Percentiles rank a stretch among this genome's conserved stretches.
Conservation (phyloP, 1,284 basidiomycete genomes). For the Trametes hirsuta region DNA sequence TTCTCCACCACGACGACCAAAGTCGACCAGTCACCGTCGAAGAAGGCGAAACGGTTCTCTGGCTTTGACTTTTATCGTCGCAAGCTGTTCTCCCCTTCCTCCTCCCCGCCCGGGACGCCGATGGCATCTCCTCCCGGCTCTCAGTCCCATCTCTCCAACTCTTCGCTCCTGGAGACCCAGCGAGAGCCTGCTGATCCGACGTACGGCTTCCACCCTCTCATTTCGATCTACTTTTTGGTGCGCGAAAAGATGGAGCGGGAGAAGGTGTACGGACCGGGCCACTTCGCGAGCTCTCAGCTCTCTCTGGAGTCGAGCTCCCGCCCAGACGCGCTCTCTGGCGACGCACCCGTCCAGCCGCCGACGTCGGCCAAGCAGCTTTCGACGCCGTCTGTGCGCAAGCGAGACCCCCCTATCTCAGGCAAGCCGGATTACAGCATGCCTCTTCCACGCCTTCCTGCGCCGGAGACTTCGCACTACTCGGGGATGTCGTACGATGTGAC, state of each 20-base stretch:
- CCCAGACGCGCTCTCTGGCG: constrained; percentile 26
- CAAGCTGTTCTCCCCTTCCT: constrained; percentile 80
- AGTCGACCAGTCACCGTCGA: constrained; percentile 48
- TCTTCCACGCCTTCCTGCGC: constrained; percentile 79
- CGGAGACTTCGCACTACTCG: constrained; percentile 78
- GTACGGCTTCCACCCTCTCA: constrained; percentile 90
- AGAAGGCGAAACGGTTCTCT: constrained; percentile 75
- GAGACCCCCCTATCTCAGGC: constrained; percentile 28
- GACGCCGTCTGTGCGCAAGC: constrained; percentile 31
- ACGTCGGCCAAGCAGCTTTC: constrained; percentile 34
- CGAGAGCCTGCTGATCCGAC: constrained; percentile 81
- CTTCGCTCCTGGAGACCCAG: constrained; percentile 47
- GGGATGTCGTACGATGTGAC: constrained; percentile 74
- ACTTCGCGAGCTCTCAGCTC: constrained; percentile 92
- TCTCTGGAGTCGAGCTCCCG: constrained; percentile 39
- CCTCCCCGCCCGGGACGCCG: constrained; percentile 58
- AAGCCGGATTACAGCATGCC: constrained; percentile 83
- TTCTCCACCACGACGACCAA: constrained; percentile 41
- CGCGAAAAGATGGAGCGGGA: constrained; percentile 96
- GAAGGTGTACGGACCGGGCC: constrained; percentile 88
- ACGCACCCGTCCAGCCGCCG: constrained; percentile 29
- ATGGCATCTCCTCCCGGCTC: constrained; percentile 57
- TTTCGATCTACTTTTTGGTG: constrained; percentile 97
- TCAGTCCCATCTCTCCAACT: constrained; percentile 52
- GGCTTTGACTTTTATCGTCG: constrained; percentile 95